A percentile compares a stretch with the other conserved stretches of the same genome.
Evolutionary conservation across 139 green algal genomes (phyloP).

Genomic region (Chlamydomonas schloesseri): DNA sequence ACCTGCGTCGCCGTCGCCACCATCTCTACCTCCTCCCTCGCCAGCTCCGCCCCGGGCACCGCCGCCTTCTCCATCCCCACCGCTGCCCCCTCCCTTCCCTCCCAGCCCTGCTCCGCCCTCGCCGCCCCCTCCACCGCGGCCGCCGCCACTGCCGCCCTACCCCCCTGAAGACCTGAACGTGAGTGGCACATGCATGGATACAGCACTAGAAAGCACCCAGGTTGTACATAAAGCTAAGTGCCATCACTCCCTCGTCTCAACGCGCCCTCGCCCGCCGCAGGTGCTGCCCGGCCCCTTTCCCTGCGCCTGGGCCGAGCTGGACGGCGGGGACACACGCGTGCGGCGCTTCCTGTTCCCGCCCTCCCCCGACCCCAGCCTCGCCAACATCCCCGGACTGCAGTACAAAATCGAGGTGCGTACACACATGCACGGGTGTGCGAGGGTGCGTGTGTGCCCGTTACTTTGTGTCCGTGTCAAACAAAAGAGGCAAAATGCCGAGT

Average conservation of each 20-base stretch:
- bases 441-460: background rate
- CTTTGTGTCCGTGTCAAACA: background rate
- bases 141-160: background rate
- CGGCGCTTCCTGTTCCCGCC: conserved; percentile 4
- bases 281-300: background rate
- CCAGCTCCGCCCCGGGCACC: background rate
- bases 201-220: too few relatives aligned
- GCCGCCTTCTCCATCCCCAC: background rate
- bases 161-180: background rate
- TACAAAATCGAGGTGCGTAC: conserved; percentile 16
- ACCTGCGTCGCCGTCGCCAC: too few relatives aligned
- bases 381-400: background rate
- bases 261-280: too few relatives aligned
- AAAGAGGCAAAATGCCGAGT: background rate
- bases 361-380: background rate
- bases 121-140: background rate
- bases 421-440: too few relatives aligned
- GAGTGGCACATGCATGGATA: too few relatives aligned
- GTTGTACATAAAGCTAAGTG: too few relatives aligned
- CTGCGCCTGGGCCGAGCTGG: background rate
- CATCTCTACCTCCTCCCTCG: background rate
- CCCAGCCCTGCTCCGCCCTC: background rate
- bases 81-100: background rate
- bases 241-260: too few relatives aligned
- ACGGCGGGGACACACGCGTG: background rate